A percentile compares a stretch with the other conserved stretches of the same genome.
phyloP scores from a whole-genome alignment of 306 rosid species.

The Bauhinia variegata region DNA sequence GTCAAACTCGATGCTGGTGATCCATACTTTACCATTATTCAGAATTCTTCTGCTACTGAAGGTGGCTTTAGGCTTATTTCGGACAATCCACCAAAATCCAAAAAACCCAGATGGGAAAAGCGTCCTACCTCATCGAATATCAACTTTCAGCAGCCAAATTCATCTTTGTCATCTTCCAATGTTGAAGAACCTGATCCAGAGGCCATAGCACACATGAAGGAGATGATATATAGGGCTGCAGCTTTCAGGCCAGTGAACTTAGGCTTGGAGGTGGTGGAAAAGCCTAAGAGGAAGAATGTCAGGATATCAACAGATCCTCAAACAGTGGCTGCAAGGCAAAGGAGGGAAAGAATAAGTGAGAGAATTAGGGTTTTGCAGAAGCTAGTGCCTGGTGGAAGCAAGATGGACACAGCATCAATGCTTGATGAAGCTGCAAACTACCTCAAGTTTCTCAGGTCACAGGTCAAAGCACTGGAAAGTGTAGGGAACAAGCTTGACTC shows the following conservation, averaged over 20 bases:
- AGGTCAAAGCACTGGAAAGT: slow-evolving; percentile 73
- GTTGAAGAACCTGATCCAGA: slow-evolving; percentile 83
- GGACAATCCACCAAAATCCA: slow-evolving; percentile 52
- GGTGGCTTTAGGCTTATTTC: slow-evolving; percentile 54
- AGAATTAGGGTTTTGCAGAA: slow-evolving; percentile 85
- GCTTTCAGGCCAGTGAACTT: slow-evolving; percentile 90
- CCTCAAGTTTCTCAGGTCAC: slow-evolving; percentile 84
- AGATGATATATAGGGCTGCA: slow-evolving; percentile 90
- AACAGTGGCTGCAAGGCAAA: slow-evolving; percentile 93
- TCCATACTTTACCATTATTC: slow-evolving; percentile 47
- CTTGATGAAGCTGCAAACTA: slow-evolving; percentile 97
- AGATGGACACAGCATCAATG: slow-evolving; percentile 98
- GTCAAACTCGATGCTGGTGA: slow-evolving; percentile 24
- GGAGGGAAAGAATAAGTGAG: slow-evolving; percentile 89
- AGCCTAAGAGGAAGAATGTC: slow-evolving; percentile 88
- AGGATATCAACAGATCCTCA: slow-evolving; percentile 89
- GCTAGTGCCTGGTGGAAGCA: slow-evolving; percentile 94
- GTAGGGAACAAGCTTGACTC: slow-evolving; percentile 71
- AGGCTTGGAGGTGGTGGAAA: slow-evolving; percentile 64
- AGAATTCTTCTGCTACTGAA: slow-evolving; percentile 44
- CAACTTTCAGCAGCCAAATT: slow-evolving; percentile 73
- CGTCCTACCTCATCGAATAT: slow-evolving; percentile 64
- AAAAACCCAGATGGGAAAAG: slow-evolving; percentile 68
- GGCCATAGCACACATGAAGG: slow-evolving; percentile 92
- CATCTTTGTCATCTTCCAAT: slow-evolving; percentile 47